Evolutionary conservation across 1,139 yeast species (phyloP), one percentile per base, ranked within the genome.

Genomic region (Saccharomyces hybrid): DNA sequence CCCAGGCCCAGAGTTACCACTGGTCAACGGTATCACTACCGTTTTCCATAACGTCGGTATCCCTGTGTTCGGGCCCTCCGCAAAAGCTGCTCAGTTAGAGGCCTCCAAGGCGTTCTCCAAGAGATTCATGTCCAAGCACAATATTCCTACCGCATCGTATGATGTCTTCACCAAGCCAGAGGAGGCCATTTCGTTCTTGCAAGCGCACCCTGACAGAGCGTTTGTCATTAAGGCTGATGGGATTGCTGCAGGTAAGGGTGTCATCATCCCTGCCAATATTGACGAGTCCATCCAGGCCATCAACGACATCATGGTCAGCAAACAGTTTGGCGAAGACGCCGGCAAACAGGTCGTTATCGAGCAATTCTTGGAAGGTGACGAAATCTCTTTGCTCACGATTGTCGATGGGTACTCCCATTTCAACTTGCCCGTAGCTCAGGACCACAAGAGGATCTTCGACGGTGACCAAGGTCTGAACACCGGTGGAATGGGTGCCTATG

Each of bases 401-500:
- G 83, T 93, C 63, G 99, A 95, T 70, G 99, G 99, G 52, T 93
- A 95, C 76, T 83, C 95, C 9, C 85, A 85, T 68, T 82, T 84
- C 71, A 93, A 89, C 70, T 80, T 95, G 57, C 99, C 99, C 44
- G 89, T 98, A 46, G 97, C 99, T 32, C 99, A 95, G 74, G 99
- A 95, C 70, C 99, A 95, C 74, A 95, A 95, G 76, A 85, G 99
- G 72, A 80, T 87, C 64, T 95, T 96, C 55, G 90, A 95, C 66
- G 93, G 91, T 57, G 99, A 95, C 70, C 76, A 83, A 51, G 99
- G 99, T 41, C 79, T 91, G 60, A 95, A 95, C 75, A 95, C 99
- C 52, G 99, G 99, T 62, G 99, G 99, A 60, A 95, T 95, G 99
- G 99, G 99, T 60, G 96, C 99, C 16, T 95, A 95, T 68, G 95